Percentiles rank a stretch among this genome's conserved stretches.
phyloP scores from a whole-genome alignment of 129 eudicot genomes.

The Artemisia tridentata region DNA sequence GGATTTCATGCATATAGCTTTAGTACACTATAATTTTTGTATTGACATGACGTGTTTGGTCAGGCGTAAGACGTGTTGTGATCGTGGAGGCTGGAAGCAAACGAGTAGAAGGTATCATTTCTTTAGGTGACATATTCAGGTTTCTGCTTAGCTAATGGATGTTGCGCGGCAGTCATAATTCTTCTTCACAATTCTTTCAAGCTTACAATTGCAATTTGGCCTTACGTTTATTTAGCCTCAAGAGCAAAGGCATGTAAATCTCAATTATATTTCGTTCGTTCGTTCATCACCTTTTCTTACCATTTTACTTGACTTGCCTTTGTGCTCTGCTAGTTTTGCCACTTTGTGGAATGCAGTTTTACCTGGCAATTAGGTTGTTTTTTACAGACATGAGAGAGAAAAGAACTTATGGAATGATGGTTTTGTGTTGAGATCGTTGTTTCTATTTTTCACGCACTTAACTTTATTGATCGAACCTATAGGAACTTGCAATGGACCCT shows the following conservation, averaged over 20 bases:
- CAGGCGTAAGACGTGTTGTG: slow-evolving; percentile 76
- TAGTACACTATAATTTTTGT: not conserved
- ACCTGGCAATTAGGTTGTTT: slow-evolving; percentile 27
- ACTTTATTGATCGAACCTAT: not conserved
- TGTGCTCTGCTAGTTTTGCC: slow-evolving; percentile 34
- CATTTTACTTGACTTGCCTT: slow-evolving; percentile 26
- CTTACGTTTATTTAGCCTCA: slow-evolving; percentile 16
- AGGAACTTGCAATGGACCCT: too few relatives aligned
- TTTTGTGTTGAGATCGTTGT: slow-evolving; percentile 20
- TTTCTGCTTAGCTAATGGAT: slow-evolving; percentile 62
- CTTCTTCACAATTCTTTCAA: slow-evolving; percentile 37
- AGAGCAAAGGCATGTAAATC: slow-evolving; percentile 40
- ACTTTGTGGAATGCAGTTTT: slow-evolving; percentile 39
- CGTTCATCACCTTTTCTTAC: slow-evolving; percentile 24
- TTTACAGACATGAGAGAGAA: slow-evolving; percentile 2
- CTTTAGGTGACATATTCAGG: slow-evolving; percentile 65
- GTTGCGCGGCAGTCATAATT: slow-evolving; percentile 10
- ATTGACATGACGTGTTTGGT: not conserved
- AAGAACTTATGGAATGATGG: slow-evolving; percentile 16
- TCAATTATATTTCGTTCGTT: slow-evolving; percentile 5
- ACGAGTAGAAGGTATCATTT: slow-evolving; percentile 77
- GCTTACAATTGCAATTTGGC: slow-evolving; percentile 33
- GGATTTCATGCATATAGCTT: too few relatives aligned
- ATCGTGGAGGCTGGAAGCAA: slow-evolving; percentile 91
- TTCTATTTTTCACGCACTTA: slow-evolving; percentile 2